These are phyloP conservation scores for Quercus lobata DNA, from an alignment of 331 rosid genomes.

Conservation along the genomic window DNA sequence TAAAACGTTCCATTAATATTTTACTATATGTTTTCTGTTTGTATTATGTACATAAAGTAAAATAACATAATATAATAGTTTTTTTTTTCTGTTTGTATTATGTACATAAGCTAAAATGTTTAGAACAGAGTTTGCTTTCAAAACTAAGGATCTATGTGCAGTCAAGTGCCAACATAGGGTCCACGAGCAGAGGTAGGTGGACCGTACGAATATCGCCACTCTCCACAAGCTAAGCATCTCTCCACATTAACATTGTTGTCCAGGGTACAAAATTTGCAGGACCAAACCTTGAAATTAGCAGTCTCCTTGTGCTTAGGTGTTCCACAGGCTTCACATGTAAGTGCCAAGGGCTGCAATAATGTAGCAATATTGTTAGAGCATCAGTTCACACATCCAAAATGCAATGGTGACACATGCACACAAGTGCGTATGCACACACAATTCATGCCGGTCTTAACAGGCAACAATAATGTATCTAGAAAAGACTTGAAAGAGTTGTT, in stretches of 20 bases:
- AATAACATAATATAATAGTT: no score
- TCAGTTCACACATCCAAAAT: not conserved
- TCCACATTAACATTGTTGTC: conserved; percentile 38
- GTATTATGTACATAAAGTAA: no score
- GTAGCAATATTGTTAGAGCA: conserved; percentile 16
- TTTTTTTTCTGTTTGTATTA: no score
- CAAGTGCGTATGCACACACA: not conserved
- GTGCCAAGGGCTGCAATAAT: conserved; percentile 34
- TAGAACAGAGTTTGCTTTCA: no score
- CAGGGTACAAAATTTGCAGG: conserved; percentile 56
- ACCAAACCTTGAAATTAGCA: conserved; percentile 38
- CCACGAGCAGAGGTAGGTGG: conserved; percentile 24
- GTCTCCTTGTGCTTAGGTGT: conserved; percentile 13
- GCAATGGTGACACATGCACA: not conserved
- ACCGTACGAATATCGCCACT: conserved; percentile 52
- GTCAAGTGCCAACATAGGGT: conserved; percentile 38
- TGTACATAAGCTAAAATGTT: no score
- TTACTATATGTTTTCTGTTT: no score
- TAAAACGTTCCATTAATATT: no score
- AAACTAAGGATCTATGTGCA: not conserved
- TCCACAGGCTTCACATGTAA: conserved; percentile 47
- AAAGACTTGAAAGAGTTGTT: no score
- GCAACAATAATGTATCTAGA: no score
- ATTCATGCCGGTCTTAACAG: not conserved
- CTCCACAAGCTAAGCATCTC: conserved; percentile 55